A percentile compares a stretch with the other conserved stretches of the same genome.
Conservation (phyloP, 2,329 filamentous ascomycete genomes). For the Epichloe festucae region DNA sequence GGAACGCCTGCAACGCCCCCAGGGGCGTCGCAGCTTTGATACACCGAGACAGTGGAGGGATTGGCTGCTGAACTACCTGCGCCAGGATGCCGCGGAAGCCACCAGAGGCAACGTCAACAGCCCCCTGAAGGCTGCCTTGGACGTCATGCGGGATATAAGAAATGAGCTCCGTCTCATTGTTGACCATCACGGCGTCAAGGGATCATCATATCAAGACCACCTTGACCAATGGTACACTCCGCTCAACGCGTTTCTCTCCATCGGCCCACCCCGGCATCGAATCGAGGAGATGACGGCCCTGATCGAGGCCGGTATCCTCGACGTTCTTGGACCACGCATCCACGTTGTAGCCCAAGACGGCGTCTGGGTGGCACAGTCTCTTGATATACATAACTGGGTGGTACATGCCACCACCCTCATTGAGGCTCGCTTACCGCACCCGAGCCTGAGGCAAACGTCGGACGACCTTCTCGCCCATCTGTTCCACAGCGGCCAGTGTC, state of each 20-base stretch:
- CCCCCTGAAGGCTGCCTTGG: slow-evolving; percentile 1
- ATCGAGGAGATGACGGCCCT: slow-evolving; percentile 5
- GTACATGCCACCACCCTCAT: slow-evolving; percentile 2
- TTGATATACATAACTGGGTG: background rate
- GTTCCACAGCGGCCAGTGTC: slow-evolving; percentile 2
- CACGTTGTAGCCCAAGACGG: background rate
- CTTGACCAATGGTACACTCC: slow-evolving; percentile 5
- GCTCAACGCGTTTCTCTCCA: slow-evolving; percentile 4
- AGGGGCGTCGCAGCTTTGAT: background rate
- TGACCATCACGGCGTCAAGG: slow-evolving; percentile 3
- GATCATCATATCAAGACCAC: slow-evolving; percentile 3
- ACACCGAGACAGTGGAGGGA: background rate
- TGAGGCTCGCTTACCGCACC: slow-evolving; percentile 2
- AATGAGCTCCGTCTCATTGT: slow-evolving; percentile 5
- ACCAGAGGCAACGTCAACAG: slow-evolving; percentile 1
- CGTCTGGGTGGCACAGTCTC: background rate
- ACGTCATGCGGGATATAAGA: slow-evolving; percentile 5
- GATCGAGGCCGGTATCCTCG: slow-evolving; percentile 2
- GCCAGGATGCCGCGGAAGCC: background rate
- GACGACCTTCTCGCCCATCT: slow-evolving; percentile 1
- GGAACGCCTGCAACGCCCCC: slow-evolving; percentile 3
- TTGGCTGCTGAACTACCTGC: slow-evolving; percentile 2
- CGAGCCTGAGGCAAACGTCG: background rate
- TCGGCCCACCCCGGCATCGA: slow-evolving; percentile 3
- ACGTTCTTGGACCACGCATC: slow-evolving; percentile 3